Base-by-base conservation (phyloP, 805 yeast species). In the Saccharomycopsis fodiens region DNA sequence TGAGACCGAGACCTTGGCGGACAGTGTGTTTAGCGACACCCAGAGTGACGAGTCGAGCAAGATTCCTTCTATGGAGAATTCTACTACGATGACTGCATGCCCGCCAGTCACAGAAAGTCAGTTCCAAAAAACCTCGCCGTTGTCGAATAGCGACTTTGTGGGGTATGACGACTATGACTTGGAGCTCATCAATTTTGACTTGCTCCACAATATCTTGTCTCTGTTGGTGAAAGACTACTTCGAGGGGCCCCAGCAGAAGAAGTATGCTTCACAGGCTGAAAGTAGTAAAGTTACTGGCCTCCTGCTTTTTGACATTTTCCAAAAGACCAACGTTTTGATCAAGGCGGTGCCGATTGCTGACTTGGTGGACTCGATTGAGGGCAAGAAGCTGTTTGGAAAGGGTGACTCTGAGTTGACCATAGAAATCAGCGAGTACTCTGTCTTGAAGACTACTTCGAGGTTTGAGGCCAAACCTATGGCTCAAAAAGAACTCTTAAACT, bases 281-380 rank as follows among this genome's bases (percentile, higher is more conserved):
- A 10, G 29, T 7, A 27, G 15, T 12, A 30, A 29, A 7, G 16
- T n/a, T 3, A 21, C 6, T 4, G n/a, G n/a, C n/a, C 29, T 10
- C 10, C 7, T 23, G 4, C 36, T 44, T 10, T 43, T 47, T 25
- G 47, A 47, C 10, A 29, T 40, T 13, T 45, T 47, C 19, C 30
- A 19, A 3, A 35, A 31, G 22, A 40, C 48, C 5, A 40, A 15
- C 16, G 40, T 39, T 13, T 40, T 47, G 23, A 39, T 44, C 39
- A 39, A 38, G 16, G 34, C 31, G 8, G 34, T 12, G 42, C 44
- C 51, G 2, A 41, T 44, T 38, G 37, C 22, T 37, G 51, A 46
- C n/a, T n/a, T 31, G 32, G 42, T 41, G 13, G 60, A 56, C 3
- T 57, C 57, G 12, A 46, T 55, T 20, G 57, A 55, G 19, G 57